These are phyloP conservation scores for Lachancea dasiensis DNA, from an alignment of 805 yeast species.

Conservation along the genomic window DNA sequence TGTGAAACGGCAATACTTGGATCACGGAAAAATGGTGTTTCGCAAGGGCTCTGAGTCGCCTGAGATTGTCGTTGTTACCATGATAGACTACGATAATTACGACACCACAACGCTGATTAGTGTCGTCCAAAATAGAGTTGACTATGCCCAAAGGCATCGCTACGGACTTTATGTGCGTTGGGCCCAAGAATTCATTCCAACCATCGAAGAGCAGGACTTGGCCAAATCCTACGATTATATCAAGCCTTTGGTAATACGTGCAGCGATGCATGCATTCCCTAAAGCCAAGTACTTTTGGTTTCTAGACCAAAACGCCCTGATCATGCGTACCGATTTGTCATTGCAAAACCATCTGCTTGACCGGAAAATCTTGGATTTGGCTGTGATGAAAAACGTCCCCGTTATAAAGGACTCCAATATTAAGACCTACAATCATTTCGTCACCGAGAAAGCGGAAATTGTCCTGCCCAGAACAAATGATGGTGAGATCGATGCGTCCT, in stretches of 20 bases:
- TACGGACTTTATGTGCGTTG: constrained; percentile 84
- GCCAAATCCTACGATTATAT: constrained; percentile 19
- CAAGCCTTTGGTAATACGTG: constrained; percentile 44
- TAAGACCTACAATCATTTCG: constrained; percentile 55
- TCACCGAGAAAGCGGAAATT: constrained; percentile 49
- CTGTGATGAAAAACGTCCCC: constrained; percentile 65
- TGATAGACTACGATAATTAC: constrained; percentile 66
- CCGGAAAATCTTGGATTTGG: constrained; percentile 54
- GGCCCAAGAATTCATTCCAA: constrained; percentile 74
- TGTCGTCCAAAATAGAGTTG: constrained; percentile 79
- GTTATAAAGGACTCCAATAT: constrained; percentile 38
- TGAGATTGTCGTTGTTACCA: constrained; percentile 69
- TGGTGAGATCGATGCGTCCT: constrained; percentile 55
- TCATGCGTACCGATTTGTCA: constrained; percentile 64
- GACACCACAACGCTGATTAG: constrained; percentile 54
- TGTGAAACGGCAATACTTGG: constrained; percentile 54
- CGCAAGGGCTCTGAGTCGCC: constrained; percentile 39
- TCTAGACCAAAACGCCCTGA: constrained; percentile 68
- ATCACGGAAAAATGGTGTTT: constrained; percentile 54
- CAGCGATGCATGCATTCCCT: constrained; percentile 93
- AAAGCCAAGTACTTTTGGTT: constrained; percentile 88
- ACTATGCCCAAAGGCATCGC: constrained; percentile 74
- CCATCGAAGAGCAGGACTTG: constrained; percentile 42
- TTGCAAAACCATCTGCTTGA: constrained; percentile 53
- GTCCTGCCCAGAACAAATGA: constrained; percentile 62